Evolutionary conservation across 2,329 filamentous ascomycete species (phyloP).

Genomic region (Ambrosiella cleistominuta): DNA sequence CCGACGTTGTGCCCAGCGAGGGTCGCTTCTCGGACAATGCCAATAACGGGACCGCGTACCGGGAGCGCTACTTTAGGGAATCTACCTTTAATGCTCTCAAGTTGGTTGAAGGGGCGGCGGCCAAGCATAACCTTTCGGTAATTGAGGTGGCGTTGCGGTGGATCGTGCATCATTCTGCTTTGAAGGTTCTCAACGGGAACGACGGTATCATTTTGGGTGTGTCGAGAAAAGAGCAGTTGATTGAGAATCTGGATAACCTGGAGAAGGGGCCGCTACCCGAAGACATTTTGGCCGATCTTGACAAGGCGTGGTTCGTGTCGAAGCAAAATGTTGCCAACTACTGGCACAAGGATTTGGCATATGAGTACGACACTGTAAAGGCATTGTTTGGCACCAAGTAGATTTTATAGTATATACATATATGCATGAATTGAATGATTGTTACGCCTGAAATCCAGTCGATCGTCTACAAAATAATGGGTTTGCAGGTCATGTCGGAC

Average conservation of each 20-base stretch:
- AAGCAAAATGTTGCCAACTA: slow-evolving; percentile 39
- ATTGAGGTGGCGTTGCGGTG: slow-evolving; percentile 61
- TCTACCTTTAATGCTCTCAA: slow-evolving; percentile 43
- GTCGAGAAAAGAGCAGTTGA: slow-evolving; percentile 38
- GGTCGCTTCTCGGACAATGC: slow-evolving; percentile 53
- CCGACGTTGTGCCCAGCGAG: slow-evolving; percentile 41
- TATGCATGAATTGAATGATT: not conserved
- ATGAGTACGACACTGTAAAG: slow-evolving; percentile 46
- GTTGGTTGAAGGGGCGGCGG: slow-evolving; percentile 47
- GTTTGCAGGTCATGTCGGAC: not conserved
- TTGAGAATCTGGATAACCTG: slow-evolving; percentile 37
- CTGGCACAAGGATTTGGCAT: slow-evolving; percentile 44
- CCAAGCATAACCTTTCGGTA: slow-evolving; percentile 50
- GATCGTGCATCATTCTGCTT: slow-evolving; percentile 50
- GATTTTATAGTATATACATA: not conserved
- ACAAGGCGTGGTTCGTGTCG: slow-evolving; percentile 58
- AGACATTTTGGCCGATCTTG: slow-evolving; percentile 56
- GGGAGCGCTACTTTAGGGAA: slow-evolving; percentile 56
- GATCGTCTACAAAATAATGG: not conserved
- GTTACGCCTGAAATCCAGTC: not conserved
- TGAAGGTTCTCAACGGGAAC: slow-evolving; percentile 33
- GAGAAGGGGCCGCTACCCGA: slow-evolving; percentile 59
- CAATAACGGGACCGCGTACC: slow-evolving; percentile 38
- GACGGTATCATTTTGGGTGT: slow-evolving; percentile 45
- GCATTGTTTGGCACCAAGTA: slow-evolving; percentile 33